phyloP scores from a whole-genome alignment of 2,329 filamentous ascomycete species.

The Tolypocladium ophioglossoides region DNA sequence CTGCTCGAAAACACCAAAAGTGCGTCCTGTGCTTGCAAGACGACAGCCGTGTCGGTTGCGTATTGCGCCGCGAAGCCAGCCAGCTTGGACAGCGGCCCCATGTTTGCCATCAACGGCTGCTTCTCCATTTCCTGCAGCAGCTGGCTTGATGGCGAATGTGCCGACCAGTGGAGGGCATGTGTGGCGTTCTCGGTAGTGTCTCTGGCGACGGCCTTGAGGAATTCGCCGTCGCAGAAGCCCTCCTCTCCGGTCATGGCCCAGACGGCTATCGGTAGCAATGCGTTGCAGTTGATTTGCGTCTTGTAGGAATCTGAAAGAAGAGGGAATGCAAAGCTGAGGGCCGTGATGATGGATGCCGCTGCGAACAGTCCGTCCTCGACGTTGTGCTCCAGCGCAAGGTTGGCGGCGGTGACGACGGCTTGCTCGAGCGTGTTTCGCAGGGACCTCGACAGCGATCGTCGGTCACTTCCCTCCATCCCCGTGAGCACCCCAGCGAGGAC shows the following conservation, averaged over 20 bases:
- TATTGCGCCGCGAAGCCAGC: constrained; percentile 54
- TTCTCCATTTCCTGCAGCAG: constrained; percentile 47
- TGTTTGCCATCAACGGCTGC: constrained; percentile 51
- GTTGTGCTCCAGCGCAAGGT: constrained; percentile 55
- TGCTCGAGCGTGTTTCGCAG: constrained; percentile 60
- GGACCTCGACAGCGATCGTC: constrained; percentile 50
- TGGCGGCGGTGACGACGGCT: constrained; percentile 64
- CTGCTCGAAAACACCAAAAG: constrained; percentile 56
- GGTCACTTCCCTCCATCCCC: constrained; percentile 57
- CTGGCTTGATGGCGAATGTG: constrained; percentile 47
- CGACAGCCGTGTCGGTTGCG: constrained; percentile 29
- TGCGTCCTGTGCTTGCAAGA: constrained; percentile 46
- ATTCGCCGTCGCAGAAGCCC: constrained; percentile 67
- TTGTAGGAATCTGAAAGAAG: constrained; percentile 52
- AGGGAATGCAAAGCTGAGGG: constrained; percentile 68
- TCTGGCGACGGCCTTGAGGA: constrained; percentile 57
- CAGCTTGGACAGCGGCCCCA: constrained; percentile 57
- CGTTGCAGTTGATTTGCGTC: constrained; percentile 52
- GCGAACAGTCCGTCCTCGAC: constrained; percentile 29
- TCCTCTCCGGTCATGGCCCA: constrained; percentile 59
- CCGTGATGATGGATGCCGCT: constrained; percentile 50
- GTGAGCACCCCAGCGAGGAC: constrained; percentile 69
- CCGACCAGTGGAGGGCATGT: constrained; percentile 50
- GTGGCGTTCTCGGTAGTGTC: constrained; percentile 46
- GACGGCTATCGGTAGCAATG: constrained; percentile 58